These are phyloP conservation scores for Neocatenulostroma microsporum DNA, from an alignment of 2,329 filamentous ascomycete genomes.

Conservation along the genomic window DNA sequence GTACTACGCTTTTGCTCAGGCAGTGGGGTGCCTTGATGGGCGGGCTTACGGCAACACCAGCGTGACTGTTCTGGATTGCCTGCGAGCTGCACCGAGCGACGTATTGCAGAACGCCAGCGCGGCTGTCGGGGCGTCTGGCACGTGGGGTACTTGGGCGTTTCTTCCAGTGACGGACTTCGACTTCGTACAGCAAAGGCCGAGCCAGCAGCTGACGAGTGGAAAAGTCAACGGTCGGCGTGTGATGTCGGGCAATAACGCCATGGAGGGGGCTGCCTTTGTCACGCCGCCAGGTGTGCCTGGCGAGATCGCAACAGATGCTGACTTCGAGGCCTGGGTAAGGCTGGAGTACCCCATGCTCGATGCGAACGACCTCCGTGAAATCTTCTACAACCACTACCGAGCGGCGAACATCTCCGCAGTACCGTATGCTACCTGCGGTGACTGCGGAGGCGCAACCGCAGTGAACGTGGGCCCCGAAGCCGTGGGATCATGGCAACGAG, in stretches of 20 bases:
- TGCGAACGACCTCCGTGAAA: constrained; percentile 30
- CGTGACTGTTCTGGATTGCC: no score
- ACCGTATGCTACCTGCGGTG: constrained; percentile 25
- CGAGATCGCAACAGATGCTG: constrained; percentile 35
- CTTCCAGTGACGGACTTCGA: constrained; percentile 36
- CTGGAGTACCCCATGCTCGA: constrained; percentile 35
- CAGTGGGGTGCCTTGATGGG: constrained; percentile 32
- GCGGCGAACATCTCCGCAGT: constrained; percentile 22
- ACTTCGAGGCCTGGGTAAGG: constrained; percentile 35
- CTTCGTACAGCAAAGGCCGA: constrained; percentile 32
- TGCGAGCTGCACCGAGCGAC: no score
- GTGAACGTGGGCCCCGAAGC: constrained; percentile 43
- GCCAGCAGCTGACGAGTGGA: constrained; percentile 29
- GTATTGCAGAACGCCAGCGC: no score
- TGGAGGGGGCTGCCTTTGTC: constrained; percentile 43
- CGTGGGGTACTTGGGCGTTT: constrained; percentile 37
- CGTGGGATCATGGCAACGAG: constrained; percentile 49
- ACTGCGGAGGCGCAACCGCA: constrained; percentile 37
- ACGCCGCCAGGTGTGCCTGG: no score
- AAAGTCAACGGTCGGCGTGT: constrained; percentile 33
- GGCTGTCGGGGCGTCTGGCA: no score
- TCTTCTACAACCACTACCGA: constrained; percentile 32
- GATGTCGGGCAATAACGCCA: constrained; percentile 40
- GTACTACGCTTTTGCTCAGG: constrained; percentile 39
- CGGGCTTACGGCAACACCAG: constrained; percentile 1